Base-by-base conservation (phyloP, 768 basidiomycete species). In the Mycena kentingensis region DNA sequence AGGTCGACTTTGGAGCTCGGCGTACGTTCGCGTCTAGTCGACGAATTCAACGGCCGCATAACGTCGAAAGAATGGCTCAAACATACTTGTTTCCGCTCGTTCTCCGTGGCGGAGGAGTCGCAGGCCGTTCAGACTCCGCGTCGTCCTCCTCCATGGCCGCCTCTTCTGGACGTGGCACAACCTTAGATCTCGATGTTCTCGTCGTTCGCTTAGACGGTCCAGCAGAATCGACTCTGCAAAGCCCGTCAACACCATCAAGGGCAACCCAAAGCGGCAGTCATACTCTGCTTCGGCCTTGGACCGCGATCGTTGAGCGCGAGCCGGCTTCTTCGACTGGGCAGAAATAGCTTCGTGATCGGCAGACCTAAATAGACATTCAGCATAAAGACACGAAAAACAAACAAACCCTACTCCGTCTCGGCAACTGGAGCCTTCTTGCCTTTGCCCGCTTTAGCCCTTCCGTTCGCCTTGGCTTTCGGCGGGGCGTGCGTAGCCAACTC, bases 1-100 rank as follows among this genome's bases (percentile, higher is more conserved):
- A 59, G 29, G 7, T 49, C 44, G 13, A 50, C 0, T 28, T 58
- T 53, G 12, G 57, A 37, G 24, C 52, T 38, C 5, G 57, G 57
- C 3, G 52, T 48, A 8, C 57, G 57, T 3, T 37, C 49, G 15
- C 57, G 21, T 52, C 57, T 58, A 26, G 6, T 12, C 34, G 6
- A 26, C 11, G 15, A 39, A 38, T 3, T 16, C 5, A 5, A 11
- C 31, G 25, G 24, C 27, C 18, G 24, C 2, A 3, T 29, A 16
- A 35, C 15, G 2, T 15, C 18, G 4, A 29, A 15, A 26, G 28
- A 5, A 18, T 18, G 18, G 8, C 24, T 5, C 37, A 38, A 31
- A 44, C 57, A 12, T 37, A 51, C 57, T 58, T 58, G 21, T 38
- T 49, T 16, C 57, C 57, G 5, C 47, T 58, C 50, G 27, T 46